These are phyloP conservation scores for Hypoxylon sp. DNA, from an alignment of 2,329 filamentous ascomycete species.

Conservation along the genomic window DNA sequence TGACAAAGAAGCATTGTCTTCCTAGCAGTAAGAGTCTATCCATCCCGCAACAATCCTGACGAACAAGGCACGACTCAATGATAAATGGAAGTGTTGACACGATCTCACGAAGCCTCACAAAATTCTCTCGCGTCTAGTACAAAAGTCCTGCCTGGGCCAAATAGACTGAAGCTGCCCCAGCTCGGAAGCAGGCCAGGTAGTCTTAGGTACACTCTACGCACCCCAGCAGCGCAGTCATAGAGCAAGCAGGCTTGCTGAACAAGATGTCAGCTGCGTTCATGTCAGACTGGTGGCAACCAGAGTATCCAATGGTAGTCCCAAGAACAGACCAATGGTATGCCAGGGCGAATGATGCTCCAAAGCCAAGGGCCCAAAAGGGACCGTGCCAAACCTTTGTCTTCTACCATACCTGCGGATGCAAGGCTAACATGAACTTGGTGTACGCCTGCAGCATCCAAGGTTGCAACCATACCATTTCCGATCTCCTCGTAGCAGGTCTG, in stretches of 20 bases:
- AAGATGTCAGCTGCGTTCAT: slow-evolving; percentile 9
- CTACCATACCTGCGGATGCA: slow-evolving; percentile 45
- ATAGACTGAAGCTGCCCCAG: background rate
- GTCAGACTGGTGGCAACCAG: background rate
- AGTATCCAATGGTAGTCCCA: too few species aligned
- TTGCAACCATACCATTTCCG: slow-evolving; percentile 28
- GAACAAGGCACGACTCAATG: background rate
- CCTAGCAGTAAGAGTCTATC: background rate
- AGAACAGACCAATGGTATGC: background rate
- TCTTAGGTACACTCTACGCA: background rate
- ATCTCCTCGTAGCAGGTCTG: slow-evolving; percentile 25
- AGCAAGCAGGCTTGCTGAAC: slow-evolving; percentile 39
- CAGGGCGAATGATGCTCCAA: background rate
- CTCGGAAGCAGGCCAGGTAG: background rate
- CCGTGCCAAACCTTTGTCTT: slow-evolving; percentile 39
- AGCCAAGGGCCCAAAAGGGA: background rate
- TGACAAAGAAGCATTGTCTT: background rate
- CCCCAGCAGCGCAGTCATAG: background rate
- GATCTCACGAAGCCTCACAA: background rate
- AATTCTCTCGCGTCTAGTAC: background rate
- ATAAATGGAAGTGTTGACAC: slow-evolving; percentile 9
- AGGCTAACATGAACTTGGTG: slow-evolving; percentile 11
- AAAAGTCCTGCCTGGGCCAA: background rate
- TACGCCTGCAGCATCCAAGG: slow-evolving; percentile 25
- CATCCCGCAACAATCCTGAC: slow-evolving; percentile 6